A percentile compares a stretch with the other conserved stretches of the same genome.
Conservation (phyloP, 352 stramenopile species). For the Pythium graminicola region DNA sequence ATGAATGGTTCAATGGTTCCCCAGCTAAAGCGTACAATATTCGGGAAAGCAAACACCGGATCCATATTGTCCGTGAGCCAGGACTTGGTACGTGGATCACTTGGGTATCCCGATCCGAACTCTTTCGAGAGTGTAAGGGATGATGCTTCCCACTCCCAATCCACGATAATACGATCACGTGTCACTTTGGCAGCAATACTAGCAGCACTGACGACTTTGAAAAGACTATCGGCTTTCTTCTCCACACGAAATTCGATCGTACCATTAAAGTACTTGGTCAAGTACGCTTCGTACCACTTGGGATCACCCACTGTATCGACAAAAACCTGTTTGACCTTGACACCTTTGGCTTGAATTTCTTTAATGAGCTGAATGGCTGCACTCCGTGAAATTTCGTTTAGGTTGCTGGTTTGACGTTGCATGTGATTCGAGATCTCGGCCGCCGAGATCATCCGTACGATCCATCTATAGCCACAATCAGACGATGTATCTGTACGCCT, state of each 20-base stretch:
- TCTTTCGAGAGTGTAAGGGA: conserved; percentile 54
- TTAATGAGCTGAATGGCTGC: conserved; percentile 92
- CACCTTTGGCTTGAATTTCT: conserved; percentile 79
- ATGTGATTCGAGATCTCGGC: conserved; percentile 94
- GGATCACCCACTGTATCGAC: conserved; percentile 95
- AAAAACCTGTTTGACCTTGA: conserved; percentile 86
- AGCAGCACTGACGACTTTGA: conserved; percentile 90
- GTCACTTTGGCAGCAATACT: conserved; percentile 93
- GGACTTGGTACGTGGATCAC: conserved; percentile 83
- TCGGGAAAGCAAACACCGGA: conserved; percentile 73
- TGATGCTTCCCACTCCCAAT: conserved; percentile 87
- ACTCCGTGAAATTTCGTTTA: conserved; percentile 94
- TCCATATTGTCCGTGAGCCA: conserved; percentile 87
- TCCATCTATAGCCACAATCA: conserved; percentile 52
- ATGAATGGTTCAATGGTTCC: conserved; percentile 42
- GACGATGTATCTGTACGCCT: neutral
- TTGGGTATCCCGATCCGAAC: conserved; percentile 89
- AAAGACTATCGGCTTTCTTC: conserved; percentile 95
- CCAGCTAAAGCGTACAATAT: conserved; percentile 84
- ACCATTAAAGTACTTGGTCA: conserved; percentile 87
- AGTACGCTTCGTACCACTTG: conserved; percentile 85
- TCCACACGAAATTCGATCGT: conserved; percentile 92
- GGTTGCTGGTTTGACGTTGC: conserved; percentile 83
- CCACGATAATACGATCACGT: conserved; percentile 80
- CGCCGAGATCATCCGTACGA: conserved; percentile 86